Conservation (phyloP, 1,139 yeast genomes). For the Pichia sp. region DNA sequence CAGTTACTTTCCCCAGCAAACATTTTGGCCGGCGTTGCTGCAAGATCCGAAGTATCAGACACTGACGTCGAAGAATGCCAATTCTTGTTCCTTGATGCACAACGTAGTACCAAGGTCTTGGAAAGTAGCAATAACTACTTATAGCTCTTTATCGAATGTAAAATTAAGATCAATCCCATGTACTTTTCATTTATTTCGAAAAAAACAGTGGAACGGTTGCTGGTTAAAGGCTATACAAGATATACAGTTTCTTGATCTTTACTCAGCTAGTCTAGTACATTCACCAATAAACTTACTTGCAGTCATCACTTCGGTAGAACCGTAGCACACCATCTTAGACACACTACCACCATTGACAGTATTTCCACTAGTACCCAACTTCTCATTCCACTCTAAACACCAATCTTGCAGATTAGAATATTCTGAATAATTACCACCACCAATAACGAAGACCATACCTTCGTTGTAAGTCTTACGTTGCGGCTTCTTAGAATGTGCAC, state of each 20-base stretch:
- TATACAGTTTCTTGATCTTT: too few species aligned
- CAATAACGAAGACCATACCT: conserved; percentile 84
- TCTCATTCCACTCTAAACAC: conserved; percentile 36
- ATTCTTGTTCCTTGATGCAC: conserved; percentile 77
- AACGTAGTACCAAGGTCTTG: conserved; percentile 73
- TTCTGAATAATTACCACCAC: conserved; percentile 94
- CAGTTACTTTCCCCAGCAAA: conserved; percentile 91
- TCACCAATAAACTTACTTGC: conserved; percentile 74
- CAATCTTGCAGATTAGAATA: conserved; percentile 93
- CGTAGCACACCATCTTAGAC: conserved; percentile 61
- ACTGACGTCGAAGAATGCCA: conserved; percentile 86
- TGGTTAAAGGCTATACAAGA: too few species aligned
- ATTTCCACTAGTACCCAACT: not conserved
- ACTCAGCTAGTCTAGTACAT: conserved; percentile 47
- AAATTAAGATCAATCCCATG: too few species aligned
- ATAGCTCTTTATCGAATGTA: too few species aligned
- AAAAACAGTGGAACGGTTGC: too few species aligned
- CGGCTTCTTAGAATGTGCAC: conserved; percentile 85
- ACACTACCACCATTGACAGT: conserved; percentile 2
- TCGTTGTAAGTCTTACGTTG: conserved; percentile 76
- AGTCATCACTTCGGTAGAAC: conserved; percentile 75
- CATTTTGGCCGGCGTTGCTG: conserved; percentile 66
- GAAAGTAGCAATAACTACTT: conserved; percentile 43
- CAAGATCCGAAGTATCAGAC: conserved; percentile 61
- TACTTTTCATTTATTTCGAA: too few species aligned